phyloP scores from a whole-genome alignment of 163 green algal species.

The Chloromonas sp. region DNA sequence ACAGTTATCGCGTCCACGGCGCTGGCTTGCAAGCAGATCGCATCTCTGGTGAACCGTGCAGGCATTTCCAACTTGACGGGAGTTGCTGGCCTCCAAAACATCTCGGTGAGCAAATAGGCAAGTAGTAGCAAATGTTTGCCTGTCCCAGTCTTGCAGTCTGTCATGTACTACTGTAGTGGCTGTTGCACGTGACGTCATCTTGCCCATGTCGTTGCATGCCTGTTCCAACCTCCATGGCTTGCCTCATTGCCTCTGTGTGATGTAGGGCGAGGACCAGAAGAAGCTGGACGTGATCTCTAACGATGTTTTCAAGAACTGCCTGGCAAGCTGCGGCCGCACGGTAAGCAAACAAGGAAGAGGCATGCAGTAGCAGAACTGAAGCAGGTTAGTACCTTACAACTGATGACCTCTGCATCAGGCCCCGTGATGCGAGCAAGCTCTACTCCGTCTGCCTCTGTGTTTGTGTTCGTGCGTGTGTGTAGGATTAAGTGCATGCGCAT shows the following conservation, averaged over 20 bases:
- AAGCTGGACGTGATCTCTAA: slow-evolving; percentile 99
- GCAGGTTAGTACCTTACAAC: no score
- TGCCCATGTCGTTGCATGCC: no score
- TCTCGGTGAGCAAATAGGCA: slow-evolving; percentile 34
- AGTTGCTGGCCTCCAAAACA: slow-evolving; percentile 60
- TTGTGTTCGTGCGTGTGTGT: no score
- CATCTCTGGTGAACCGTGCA: slow-evolving; percentile 81
- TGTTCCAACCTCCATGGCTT: neutral
- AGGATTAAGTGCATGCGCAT: no score
- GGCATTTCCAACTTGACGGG: slow-evolving; percentile 92
- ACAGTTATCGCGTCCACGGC: slow-evolving; percentile 90
- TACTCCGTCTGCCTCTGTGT: no score
- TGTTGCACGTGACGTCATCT: no score
- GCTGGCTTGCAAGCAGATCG: slow-evolving; percentile 97
- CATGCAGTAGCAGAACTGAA: no score
- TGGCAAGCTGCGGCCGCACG: slow-evolving; percentile 68
- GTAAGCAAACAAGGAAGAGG: slow-evolving; percentile 1
- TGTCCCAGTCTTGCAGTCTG: neutral
- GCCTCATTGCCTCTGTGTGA: neutral
- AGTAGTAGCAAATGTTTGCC: neutral
- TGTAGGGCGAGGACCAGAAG: slow-evolving; percentile 97
- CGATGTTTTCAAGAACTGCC: slow-evolving; percentile 91
- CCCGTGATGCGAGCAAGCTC: no score
- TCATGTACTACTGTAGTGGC: neutral
- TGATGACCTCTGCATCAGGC: no score